These are phyloP conservation scores for Picea glauca DNA, from an alignment of 75 land plant species.

Conservation along the genomic window DNA sequence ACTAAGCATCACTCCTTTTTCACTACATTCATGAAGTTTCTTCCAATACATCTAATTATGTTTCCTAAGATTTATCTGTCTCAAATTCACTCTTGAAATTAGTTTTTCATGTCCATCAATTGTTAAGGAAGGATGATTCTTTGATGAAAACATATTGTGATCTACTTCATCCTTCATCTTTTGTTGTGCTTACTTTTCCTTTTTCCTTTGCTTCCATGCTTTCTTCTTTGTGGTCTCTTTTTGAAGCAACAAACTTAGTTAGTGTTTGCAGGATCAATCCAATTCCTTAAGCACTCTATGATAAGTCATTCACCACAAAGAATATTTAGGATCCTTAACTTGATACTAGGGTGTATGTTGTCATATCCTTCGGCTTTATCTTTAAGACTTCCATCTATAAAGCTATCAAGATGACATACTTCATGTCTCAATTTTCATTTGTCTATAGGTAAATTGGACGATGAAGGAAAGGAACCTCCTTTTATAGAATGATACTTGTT, in stretches of 20 bases:
- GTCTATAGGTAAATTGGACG: background rate
- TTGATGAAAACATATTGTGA: slow-evolving; percentile 3
- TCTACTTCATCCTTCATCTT: slow-evolving; percentile 39
- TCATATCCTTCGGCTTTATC: slow-evolving; percentile 32
- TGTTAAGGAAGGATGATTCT: background rate
- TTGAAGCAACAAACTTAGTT: too few species aligned
- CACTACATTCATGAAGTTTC: slow-evolving; percentile 11
- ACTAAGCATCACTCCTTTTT: too few species aligned
- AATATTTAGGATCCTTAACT: slow-evolving; percentile 50
- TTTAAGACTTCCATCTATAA: slow-evolving; percentile 16
- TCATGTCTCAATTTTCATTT: slow-evolving; percentile 6
- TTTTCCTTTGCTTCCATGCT: slow-evolving; percentile 33
- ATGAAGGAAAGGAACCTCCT: background rate
- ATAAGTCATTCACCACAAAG: slow-evolving; percentile 61
- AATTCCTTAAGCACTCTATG: too few species aligned
- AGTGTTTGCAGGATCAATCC: too few species aligned
- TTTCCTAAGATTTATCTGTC: slow-evolving; percentile 25
- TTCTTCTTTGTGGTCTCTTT: background rate
- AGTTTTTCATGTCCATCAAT: slow-evolving; percentile 31
- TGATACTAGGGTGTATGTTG: slow-evolving; percentile 24
- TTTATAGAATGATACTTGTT: slow-evolving; percentile 7
- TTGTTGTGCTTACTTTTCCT: slow-evolving; percentile 34
- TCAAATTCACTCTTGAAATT: slow-evolving; percentile 18
- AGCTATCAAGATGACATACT: background rate
- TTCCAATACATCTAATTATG: slow-evolving; percentile 60